Percentiles rank a stretch among this genome's conserved stretches.
Evolutionary conservation across 2,329 filamentous ascomycete genomes (phyloP).

Genomic region (Chaetomiaceae sp.): DNA sequence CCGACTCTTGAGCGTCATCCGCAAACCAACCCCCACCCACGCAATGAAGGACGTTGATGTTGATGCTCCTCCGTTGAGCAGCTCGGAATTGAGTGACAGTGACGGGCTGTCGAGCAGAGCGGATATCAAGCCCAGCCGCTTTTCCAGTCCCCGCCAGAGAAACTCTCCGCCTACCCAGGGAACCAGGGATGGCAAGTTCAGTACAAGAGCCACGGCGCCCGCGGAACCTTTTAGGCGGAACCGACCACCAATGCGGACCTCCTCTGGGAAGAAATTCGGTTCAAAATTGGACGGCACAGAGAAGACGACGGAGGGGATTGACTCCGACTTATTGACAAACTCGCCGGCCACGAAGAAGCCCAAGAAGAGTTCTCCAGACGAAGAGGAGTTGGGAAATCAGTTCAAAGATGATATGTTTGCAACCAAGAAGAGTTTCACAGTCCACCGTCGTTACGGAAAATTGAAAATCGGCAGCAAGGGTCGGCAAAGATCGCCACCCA

Average conservation of each 20-base stretch:
- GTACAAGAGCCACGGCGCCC: background rate
- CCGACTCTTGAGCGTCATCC: constrained; percentile 1
- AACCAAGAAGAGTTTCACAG: background rate
- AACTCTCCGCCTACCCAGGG: background rate
- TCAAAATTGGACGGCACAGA: background rate
- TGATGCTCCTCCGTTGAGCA: constrained; percentile 16
- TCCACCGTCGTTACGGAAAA: background rate
- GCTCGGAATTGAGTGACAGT: constrained; percentile 7
- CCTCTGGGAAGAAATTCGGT: too few relatives aligned
- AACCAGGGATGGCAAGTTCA: background rate
- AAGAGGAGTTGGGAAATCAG: background rate
- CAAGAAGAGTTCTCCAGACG: background rate
- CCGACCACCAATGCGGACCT: background rate
- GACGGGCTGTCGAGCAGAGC: constrained; percentile 9
- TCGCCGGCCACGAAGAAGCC: constrained; percentile 8
- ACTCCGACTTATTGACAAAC: background rate
- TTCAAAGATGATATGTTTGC: background rate
- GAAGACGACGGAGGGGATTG: background rate
- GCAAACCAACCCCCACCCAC: background rate
- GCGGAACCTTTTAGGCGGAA: background rate
- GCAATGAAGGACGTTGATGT: background rate
- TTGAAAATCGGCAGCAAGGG: background rate
- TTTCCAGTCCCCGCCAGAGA: background rate
- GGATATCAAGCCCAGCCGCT: constrained; percentile 10
- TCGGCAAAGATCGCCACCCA: background rate